A percentile compares a stretch with the other conserved stretches of the same genome.
These are phyloP conservation scores for Escallonia herrerae DNA, from an alignment of 129 eudicot genomes.

Conservation along the genomic window DNA sequence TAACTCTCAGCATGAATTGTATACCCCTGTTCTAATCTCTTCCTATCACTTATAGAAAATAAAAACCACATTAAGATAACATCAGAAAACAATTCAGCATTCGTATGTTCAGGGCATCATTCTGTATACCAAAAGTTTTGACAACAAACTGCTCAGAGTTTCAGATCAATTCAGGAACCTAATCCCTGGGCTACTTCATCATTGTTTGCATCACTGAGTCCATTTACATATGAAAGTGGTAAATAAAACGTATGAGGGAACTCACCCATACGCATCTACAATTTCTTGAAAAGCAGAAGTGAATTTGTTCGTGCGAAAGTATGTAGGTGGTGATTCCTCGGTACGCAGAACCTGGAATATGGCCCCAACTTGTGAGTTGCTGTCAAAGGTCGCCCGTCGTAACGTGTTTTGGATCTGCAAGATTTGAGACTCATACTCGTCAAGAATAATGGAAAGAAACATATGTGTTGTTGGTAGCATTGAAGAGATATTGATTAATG, in stretches of 20 bases:
- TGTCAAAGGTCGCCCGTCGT: slow-evolving; percentile 51
- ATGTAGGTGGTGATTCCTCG: slow-evolving; percentile 80
- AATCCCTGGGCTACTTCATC: too few species aligned
- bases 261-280: slow-evolving; percentile 94
- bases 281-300: slow-evolving; percentile 81
- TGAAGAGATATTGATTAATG: neutral
- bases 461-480: neutral
- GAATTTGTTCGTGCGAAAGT: slow-evolving; percentile 75
- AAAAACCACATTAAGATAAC: too few species aligned
- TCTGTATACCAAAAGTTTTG: too few species aligned
- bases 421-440: neutral
- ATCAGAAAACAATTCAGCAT: too few species aligned
- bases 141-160: too few species aligned
- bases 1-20: too few species aligned
- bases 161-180: too few species aligned
- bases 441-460: neutral
- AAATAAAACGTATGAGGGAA: neutral
- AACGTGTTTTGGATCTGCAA: slow-evolving; percentile 62
- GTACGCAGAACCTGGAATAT: slow-evolving; percentile 71
- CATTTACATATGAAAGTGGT: too few species aligned
- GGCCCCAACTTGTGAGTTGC: slow-evolving; percentile 77
- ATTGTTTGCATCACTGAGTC: too few species aligned
- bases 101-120: too few species aligned
- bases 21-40: too few species aligned
- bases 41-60: too few species aligned